Percentiles rank a stretch among this genome's conserved stretches.
Conservation (phyloP, 2,329 filamentous ascomycete genomes). For the Stenocarpella maydis region DNA sequence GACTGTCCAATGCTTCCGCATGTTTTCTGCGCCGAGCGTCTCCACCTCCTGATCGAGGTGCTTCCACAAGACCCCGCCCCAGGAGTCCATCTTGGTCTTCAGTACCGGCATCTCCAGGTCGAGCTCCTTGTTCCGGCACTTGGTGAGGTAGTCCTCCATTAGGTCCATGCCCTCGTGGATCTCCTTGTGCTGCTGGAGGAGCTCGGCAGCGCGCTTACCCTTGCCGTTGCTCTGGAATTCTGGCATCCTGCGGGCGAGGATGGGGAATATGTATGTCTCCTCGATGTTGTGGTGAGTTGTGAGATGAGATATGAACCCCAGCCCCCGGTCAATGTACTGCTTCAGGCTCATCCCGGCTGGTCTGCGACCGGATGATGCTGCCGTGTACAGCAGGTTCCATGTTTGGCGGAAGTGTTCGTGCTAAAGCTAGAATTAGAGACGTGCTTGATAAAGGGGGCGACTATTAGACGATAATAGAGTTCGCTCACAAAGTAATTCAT, state of each 20-base stretch:
- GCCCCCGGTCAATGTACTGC: conserved; percentile 72
- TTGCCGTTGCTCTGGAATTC: conserved; percentile 64
- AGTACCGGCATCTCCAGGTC: conserved; percentile 66
- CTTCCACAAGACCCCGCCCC: conserved; percentile 80
- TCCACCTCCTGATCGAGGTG: conserved; percentile 88
- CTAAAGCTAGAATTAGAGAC: conserved; percentile 48
- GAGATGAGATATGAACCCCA: conserved; percentile 77
- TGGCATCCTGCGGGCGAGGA: conserved; percentile 79
- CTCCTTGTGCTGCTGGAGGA: conserved; percentile 77
- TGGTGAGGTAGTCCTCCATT: conserved; percentile 70
- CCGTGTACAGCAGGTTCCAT: conserved; percentile 76
- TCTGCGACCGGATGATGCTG: conserved; percentile 66
- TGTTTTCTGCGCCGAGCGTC: conserved; percentile 83
- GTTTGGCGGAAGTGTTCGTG: conserved; percentile 79
- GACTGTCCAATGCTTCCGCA: conserved; percentile 81
- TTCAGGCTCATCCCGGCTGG: conserved; percentile 71
- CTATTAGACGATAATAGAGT: conserved; percentile 27
- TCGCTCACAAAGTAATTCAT: conserved; percentile 76
- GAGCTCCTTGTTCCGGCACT: conserved; percentile 68
- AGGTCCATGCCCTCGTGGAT: conserved; percentile 81
- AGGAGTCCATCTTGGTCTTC: conserved; percentile 77
- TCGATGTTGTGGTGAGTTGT: conserved; percentile 83
- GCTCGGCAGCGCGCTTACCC: conserved; percentile 47
- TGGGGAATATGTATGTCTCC: conserved; percentile 81
- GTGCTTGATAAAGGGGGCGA: neutral